Percentiles rank a stretch among this genome's conserved stretches.
phyloP scores from a whole-genome alignment of 345 rosid genomes.

The Noccaea caerulescens region DNA sequence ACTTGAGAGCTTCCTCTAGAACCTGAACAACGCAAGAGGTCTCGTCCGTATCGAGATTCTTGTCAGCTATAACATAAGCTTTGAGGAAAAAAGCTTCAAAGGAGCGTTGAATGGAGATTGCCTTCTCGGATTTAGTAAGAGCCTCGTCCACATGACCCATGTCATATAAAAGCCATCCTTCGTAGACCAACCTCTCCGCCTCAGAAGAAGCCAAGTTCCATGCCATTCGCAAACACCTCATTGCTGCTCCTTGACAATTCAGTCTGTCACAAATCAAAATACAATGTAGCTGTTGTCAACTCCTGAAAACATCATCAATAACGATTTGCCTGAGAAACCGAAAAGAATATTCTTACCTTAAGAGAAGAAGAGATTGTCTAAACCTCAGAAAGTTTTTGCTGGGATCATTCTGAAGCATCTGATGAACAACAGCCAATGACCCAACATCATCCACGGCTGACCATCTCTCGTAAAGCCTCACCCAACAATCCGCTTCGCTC shows the following conservation, averaged over 20 bases:
- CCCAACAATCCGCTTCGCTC: slow-evolving; percentile 85
- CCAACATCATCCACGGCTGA: slow-evolving; percentile 94
- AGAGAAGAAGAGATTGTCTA: slow-evolving; percentile 89
- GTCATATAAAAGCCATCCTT: slow-evolving; percentile 96
- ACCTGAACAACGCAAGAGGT: slow-evolving; percentile 69
- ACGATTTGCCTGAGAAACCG: slow-evolving; percentile 8
- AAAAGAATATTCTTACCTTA: slow-evolving; percentile 56
- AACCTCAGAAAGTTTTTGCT: slow-evolving; percentile 73
- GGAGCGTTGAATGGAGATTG: slow-evolving; percentile 73
- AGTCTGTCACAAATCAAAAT: slow-evolving; percentile 53
- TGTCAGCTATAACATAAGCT: slow-evolving; percentile 83
- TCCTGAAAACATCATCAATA: slow-evolving; percentile 5
- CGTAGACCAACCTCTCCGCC: slow-evolving; percentile 81
- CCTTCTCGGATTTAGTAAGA: slow-evolving; percentile 72
- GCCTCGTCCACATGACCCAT: slow-evolving; percentile 81
- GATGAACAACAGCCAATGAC: slow-evolving; percentile 82
- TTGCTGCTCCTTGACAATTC: slow-evolving; percentile 90
- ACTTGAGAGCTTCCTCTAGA: slow-evolving; percentile 87
- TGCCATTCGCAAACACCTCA: slow-evolving; percentile 82
- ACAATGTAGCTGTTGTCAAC: slow-evolving; percentile 30
- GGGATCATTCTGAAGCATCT: slow-evolving; percentile 83
- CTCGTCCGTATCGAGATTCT: slow-evolving; percentile 63
- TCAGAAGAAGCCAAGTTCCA: slow-evolving; percentile 62
- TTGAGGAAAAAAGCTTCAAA: slow-evolving; percentile 95
- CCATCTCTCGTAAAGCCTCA: slow-evolving; percentile 87